Percentiles rank a stretch among this genome's conserved stretches.
phyloP scores from a whole-genome alignment of 116 monocot genomes.

The Trichopus zeylanicus region DNA sequence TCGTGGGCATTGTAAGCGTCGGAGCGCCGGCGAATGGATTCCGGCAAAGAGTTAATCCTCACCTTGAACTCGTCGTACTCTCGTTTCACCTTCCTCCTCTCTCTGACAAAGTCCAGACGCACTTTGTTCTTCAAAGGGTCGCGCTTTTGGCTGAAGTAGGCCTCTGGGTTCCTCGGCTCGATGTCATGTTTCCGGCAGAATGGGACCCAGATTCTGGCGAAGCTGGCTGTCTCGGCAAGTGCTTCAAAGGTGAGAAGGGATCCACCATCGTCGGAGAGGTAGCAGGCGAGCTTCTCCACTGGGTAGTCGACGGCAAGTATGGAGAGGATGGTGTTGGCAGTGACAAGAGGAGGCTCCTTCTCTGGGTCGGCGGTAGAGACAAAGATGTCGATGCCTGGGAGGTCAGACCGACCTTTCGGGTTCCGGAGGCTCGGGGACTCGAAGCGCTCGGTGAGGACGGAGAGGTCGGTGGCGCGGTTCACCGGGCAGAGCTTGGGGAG shows the following conservation, averaged over 20 bases:
- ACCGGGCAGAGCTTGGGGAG: slow-evolving; percentile 96
- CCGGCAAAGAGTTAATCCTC: slow-evolving; percentile 75
- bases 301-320: slow-evolving; percentile 95
- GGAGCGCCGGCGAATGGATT: slow-evolving; percentile 69
- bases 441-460: slow-evolving; percentile 59
- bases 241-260: slow-evolving; percentile 89
- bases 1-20: slow-evolving; percentile 90
- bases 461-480: slow-evolving; percentile 69
- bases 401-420: slow-evolving; percentile 84
- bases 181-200: slow-evolving; percentile 90
- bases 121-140: slow-evolving; percentile 91
- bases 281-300: slow-evolving; percentile 93
- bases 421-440: slow-evolving; percentile 75
- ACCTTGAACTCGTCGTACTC: slow-evolving; percentile 99
- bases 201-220: slow-evolving; percentile 84
- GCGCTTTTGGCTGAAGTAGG: slow-evolving; percentile 71
- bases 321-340: slow-evolving; percentile 93
- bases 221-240: slow-evolving; percentile 87
- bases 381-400: slow-evolving; percentile 87
- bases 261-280: slow-evolving; percentile 90
- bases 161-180: slow-evolving; percentile 88
- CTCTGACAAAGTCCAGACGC: slow-evolving; percentile 73
- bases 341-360: slow-evolving; percentile 91
- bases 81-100: slow-evolving; percentile 87
- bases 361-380: slow-evolving; percentile 92